Evolutionary conservation across 2,329 filamentous ascomycete species (phyloP).

Genomic region (Colletotrichum shisoi): DNA sequence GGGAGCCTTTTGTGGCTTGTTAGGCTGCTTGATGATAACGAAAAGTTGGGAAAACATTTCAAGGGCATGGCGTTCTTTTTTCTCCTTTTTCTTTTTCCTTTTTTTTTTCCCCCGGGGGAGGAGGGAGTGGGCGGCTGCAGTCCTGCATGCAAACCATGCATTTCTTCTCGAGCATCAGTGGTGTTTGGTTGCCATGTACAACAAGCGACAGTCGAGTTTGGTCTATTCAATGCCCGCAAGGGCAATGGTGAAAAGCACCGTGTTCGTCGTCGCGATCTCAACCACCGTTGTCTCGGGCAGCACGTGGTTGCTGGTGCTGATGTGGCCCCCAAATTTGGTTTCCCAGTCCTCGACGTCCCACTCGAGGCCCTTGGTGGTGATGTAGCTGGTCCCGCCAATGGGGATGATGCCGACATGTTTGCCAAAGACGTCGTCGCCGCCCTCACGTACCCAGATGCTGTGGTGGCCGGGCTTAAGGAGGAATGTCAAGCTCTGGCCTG

Average conservation of each 20-base stretch:
- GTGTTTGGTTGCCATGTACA: slow-evolving; percentile 15
- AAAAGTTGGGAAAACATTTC: slow-evolving; percentile 4
- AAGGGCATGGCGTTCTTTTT: slow-evolving; percentile 34
- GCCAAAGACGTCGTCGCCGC: slow-evolving; percentile 66
- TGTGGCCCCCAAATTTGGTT: slow-evolving; percentile 74
- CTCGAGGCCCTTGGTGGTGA: slow-evolving; percentile 81
- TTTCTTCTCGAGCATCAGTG: slow-evolving; percentile 9
- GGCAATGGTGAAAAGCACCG: slow-evolving; percentile 79
- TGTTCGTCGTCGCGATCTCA: slow-evolving; percentile 67
- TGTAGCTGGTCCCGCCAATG: slow-evolving; percentile 77
- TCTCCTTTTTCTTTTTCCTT: neutral
- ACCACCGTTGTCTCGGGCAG: slow-evolving; percentile 65
- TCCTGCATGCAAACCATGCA: slow-evolving; percentile 5
- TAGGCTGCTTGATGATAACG: slow-evolving; percentile 1
- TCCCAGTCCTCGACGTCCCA: slow-evolving; percentile 90
- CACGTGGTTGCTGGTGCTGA: slow-evolving; percentile 85
- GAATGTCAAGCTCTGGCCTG: slow-evolving; percentile 82
- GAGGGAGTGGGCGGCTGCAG: slow-evolving; percentile 17
- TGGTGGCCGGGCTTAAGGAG: slow-evolving; percentile 76
- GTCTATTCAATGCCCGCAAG: slow-evolving; percentile 48
- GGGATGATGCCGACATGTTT: slow-evolving; percentile 89
- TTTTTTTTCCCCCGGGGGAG: neutral
- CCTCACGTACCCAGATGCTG: slow-evolving; percentile 68
- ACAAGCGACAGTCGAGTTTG: slow-evolving; percentile 31
- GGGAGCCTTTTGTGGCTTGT: neutral